phyloP scores from a whole-genome alignment of 768 basidiomycete genomes.

The Cystofilobasidium macerans region DNA sequence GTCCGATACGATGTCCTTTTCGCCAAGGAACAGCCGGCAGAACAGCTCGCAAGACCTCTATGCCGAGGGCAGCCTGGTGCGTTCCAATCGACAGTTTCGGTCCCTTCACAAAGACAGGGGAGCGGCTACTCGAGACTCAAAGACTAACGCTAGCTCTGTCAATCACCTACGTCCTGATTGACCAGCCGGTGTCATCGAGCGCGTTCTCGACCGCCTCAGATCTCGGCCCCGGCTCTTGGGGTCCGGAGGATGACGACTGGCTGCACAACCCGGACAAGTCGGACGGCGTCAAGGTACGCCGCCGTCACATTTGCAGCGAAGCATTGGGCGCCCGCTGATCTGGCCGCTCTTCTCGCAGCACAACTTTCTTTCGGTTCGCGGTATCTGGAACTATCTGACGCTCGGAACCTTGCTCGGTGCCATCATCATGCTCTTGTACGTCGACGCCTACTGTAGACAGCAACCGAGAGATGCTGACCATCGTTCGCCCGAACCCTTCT shows the following conservation, averaged over 20 bases:
- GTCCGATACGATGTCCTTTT: neutral
- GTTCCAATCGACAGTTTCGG: neutral
- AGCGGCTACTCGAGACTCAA: neutral
- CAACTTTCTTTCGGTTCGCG: neutral
- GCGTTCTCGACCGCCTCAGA: neutral
- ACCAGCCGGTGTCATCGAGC: neutral
- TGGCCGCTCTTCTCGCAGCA: neutral
- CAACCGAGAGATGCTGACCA: neutral
- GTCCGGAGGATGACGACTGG: conserved; percentile 36
- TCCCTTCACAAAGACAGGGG: neutral
- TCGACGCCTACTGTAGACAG: conserved; percentile 6
- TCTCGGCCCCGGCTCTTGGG: conserved; percentile 4
- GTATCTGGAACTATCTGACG: conserved; percentile 39
- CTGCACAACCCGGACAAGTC: conserved; percentile 32
- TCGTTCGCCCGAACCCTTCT: neutral
- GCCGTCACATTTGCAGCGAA: neutral
- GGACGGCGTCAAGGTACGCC: neutral
- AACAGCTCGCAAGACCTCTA: conserved; percentile 3
- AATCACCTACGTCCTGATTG: neutral
- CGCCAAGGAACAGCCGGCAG: neutral
- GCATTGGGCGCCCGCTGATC: neutral
- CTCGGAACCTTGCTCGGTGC: conserved; percentile 51
- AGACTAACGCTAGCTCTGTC: neutral
- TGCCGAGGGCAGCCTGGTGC: neutral
- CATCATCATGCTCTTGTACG: conserved; percentile 47